A percentile compares a stretch with the other conserved stretches of the same genome.
phyloP scores from a whole-genome alignment of 257 asterid species.

The Prunella vulgaris region DNA sequence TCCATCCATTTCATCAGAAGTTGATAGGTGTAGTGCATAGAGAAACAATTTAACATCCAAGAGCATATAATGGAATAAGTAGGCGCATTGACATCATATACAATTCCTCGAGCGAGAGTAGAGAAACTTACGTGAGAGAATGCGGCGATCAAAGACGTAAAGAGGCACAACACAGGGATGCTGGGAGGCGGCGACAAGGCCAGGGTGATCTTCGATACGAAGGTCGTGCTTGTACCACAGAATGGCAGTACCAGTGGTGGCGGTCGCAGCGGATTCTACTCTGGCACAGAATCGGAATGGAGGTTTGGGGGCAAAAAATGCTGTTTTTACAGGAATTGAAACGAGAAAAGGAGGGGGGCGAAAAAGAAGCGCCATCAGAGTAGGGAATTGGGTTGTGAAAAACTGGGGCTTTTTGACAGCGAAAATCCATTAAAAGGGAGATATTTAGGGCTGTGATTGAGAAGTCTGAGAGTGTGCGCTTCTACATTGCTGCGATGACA shows the following conservation, averaged over 20 bases:
- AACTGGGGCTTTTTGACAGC: slow-evolving; percentile 8
- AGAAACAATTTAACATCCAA: not conserved
- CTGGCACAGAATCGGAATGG: slow-evolving; percentile 25
- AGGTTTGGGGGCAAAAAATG: slow-evolving; percentile 14
- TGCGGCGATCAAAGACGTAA: slow-evolving; percentile 82
- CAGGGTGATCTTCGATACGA: slow-evolving; percentile 82
- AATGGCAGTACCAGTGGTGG: slow-evolving; percentile 50
- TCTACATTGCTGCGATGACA: slow-evolving; percentile 24
- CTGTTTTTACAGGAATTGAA: slow-evolving; percentile 23
- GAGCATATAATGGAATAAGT: not conserved
- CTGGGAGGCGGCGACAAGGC: slow-evolving; percentile 60
- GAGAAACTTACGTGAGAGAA: slow-evolving; percentile 51
- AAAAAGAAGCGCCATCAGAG: slow-evolving; percentile 53
- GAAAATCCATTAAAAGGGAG: slow-evolving; percentile 36
- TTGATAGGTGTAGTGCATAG: not conserved
- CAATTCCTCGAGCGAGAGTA: no score
- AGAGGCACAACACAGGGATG: slow-evolving; percentile 61
- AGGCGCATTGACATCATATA: slow-evolving; percentile 8
- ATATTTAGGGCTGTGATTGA: not conserved
- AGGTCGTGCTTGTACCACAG: slow-evolving; percentile 94
- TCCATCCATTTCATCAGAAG: not conserved
- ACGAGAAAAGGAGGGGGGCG: slow-evolving; percentile 32
- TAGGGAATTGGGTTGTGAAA: slow-evolving; percentile 1
- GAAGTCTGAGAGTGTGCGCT: not conserved
- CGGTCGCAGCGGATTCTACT: slow-evolving; percentile 30